Percentiles rank a stretch among this genome's conserved stretches.
These are phyloP conservation scores for Tylopilus sp. DNA, from an alignment of 1,284 basidiomycete species.

Conservation along the genomic window DNA sequence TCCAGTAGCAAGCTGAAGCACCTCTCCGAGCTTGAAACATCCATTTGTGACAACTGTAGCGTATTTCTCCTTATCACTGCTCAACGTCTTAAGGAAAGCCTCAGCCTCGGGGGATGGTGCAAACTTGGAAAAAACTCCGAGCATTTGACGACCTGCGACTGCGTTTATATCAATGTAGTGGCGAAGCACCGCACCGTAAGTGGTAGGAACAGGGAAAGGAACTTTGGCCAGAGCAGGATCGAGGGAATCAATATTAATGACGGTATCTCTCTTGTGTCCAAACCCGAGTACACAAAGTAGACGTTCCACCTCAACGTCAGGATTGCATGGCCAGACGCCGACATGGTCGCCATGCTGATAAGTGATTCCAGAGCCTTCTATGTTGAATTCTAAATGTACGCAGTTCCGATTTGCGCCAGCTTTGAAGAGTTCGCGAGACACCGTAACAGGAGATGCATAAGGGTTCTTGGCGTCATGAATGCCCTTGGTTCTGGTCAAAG, in stretches of 20 bases:
- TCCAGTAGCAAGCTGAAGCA: slow-evolving; percentile 85
- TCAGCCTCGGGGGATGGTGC: slow-evolving; percentile 81
- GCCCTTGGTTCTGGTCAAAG: slow-evolving; percentile 85
- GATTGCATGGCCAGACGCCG: slow-evolving; percentile 95
- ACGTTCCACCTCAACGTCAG: slow-evolving; percentile 88
- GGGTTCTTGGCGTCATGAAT: slow-evolving; percentile 98
- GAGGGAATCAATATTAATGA: slow-evolving; percentile 91
- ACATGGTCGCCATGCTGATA: slow-evolving; percentile 99
- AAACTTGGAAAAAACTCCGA: slow-evolving; percentile 83
- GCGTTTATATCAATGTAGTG: slow-evolving; percentile 97
- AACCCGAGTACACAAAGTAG: slow-evolving; percentile 86
- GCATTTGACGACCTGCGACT: slow-evolving; percentile 89
- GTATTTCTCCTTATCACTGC: slow-evolving; percentile 86
- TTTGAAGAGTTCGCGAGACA: slow-evolving; percentile 83
- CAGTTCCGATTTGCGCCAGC: slow-evolving; percentile 81
- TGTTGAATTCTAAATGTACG: slow-evolving; percentile 92
- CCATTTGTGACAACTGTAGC: slow-evolving; percentile 71
- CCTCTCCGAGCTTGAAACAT: slow-evolving; percentile 87
- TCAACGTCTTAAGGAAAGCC: slow-evolving; percentile 72
- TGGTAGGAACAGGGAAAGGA: slow-evolving; percentile 96
- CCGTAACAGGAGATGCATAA: slow-evolving; percentile 79
- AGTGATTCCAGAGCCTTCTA: slow-evolving; percentile 93
- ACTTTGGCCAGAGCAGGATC: slow-evolving; percentile 98
- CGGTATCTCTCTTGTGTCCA: slow-evolving; percentile 69
- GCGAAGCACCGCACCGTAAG: slow-evolving; percentile 89